Evolutionary conservation across 352 stramenopile genomes (phyloP).

Genomic region (Bremia lactucae): DNA sequence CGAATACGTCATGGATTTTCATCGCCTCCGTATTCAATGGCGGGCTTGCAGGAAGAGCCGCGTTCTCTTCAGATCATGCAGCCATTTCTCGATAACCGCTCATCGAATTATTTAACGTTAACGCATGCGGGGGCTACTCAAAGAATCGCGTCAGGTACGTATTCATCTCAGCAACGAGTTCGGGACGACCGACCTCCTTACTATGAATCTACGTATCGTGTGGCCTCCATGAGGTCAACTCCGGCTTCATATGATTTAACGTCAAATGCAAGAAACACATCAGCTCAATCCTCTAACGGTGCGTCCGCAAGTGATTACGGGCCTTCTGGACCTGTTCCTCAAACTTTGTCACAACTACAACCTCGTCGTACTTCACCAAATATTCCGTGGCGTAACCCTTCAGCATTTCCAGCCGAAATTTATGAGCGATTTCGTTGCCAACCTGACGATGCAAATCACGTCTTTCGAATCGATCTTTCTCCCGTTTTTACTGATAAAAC

Average conservation of each 20-base stretch:
- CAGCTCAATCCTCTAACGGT: slow-evolving; percentile 3
- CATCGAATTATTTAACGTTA: slow-evolving; percentile 3
- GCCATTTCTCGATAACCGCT: slow-evolving; percentile 13
- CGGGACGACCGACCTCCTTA: slow-evolving; percentile 9
- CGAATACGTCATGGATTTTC: slow-evolving; percentile 15
- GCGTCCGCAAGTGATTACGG: slow-evolving; percentile 8
- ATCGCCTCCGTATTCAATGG: slow-evolving; percentile 15
- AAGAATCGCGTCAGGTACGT: slow-evolving; percentile 12
- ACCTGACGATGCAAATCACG: slow-evolving; percentile 41
- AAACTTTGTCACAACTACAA: slow-evolving; percentile 11
- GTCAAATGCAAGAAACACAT: slow-evolving; percentile 8
- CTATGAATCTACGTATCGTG: slow-evolving; percentile 14
- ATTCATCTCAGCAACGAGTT: slow-evolving; percentile 12
- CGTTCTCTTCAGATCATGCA: slow-evolving; percentile 6
- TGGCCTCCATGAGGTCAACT: slow-evolving; percentile 3
- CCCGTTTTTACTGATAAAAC: slow-evolving; percentile 39
- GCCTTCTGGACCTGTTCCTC: slow-evolving; percentile 10
- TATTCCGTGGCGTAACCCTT: slow-evolving; percentile 42
- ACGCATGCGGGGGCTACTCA: slow-evolving; percentile 2
- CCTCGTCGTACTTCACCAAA: slow-evolving; percentile 25
- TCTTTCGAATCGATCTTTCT: slow-evolving; percentile 58
- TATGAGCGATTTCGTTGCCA: slow-evolving; percentile 44
- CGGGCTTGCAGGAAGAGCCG: slow-evolving; percentile 10
- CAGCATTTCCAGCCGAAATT: slow-evolving; percentile 39
- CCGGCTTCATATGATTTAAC: slow-evolving; percentile 10